Conservation (phyloP, 345 rosid species). For the Lagerstroemia speciosa region DNA sequence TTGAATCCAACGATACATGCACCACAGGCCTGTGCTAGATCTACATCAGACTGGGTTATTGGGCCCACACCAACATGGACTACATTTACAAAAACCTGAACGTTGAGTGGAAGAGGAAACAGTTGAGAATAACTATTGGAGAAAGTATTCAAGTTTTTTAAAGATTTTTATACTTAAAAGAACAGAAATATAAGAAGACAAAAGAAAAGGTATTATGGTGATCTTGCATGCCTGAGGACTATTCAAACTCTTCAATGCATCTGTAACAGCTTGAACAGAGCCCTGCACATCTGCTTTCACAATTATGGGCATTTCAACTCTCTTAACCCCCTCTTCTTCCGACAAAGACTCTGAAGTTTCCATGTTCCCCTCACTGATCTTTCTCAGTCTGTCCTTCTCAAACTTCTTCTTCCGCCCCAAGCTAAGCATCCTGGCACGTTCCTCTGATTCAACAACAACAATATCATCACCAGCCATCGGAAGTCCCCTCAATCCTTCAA, state of each 20-base stretch:
- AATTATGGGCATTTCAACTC: background rate
- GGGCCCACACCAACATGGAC: slow-evolving; percentile 90
- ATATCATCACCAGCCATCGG: slow-evolving; percentile 98
- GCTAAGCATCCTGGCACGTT: slow-evolving; percentile 86
- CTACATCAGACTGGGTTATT: slow-evolving; percentile 76
- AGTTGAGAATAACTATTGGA: background rate
- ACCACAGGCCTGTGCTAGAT: slow-evolving; percentile 74
- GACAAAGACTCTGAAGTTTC: slow-evolving; percentile 29
- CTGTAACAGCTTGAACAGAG: slow-evolving; percentile 89
- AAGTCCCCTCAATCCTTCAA: slow-evolving; percentile 89
- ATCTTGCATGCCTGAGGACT: slow-evolving; percentile 66
- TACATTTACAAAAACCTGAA: slow-evolving; percentile 75
- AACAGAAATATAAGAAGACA: background rate
- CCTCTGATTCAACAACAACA: slow-evolving; percentile 64
- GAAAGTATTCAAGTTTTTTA: background rate
- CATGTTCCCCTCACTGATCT: slow-evolving; percentile 44
- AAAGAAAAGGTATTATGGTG: background rate
- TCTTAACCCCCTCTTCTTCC: slow-evolving; percentile 18
- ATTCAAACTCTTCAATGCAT: slow-evolving; percentile 72
- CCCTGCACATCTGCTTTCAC: slow-evolving; percentile 51
- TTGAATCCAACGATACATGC: slow-evolving; percentile 79
- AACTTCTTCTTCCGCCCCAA: slow-evolving; percentile 68
- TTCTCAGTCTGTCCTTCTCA: slow-evolving; percentile 60
- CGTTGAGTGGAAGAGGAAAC: background rate
- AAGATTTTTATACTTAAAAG: background rate